Percentiles rank a stretch among this genome's conserved stretches.
phyloP scores from a whole-genome alignment of 1,284 basidiomycete genomes.

The Violaceomyces palustris region DNA sequence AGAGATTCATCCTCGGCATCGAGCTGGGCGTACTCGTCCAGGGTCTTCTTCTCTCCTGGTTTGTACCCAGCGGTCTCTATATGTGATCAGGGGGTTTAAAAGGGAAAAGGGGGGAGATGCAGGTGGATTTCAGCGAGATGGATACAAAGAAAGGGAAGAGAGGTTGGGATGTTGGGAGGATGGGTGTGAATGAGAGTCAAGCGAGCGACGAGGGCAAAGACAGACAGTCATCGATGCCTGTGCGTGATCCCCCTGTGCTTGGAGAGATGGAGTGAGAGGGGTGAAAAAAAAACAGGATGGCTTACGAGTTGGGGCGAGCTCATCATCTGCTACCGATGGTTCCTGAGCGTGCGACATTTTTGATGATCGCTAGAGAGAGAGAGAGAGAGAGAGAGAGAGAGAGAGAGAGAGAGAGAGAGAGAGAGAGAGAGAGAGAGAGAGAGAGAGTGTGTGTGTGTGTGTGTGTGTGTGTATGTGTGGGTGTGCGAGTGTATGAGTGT shows the following conservation, averaged over 20 bases:
- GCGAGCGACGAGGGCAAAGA: too few species aligned
- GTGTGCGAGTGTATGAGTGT: too few species aligned
- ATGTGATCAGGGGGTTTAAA: too few species aligned
- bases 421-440: too few species aligned
- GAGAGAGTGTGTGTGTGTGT: too few species aligned
- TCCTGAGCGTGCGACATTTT: conserved; percentile 34
- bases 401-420: too few species aligned
- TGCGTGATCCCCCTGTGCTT: too few species aligned
- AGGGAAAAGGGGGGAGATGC: neutral
- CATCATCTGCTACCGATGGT: conserved; percentile 26
- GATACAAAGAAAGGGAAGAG: neutral
- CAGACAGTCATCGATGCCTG: too few species aligned
- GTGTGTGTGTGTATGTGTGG: too few species aligned
- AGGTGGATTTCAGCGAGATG: neutral
- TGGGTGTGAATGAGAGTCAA: too few species aligned
- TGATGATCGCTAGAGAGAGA: too few species aligned
- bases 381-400: too few species aligned
- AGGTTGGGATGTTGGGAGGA: neutral
- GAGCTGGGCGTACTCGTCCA: conserved; percentile 60
- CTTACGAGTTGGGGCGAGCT: conserved; percentile 33
- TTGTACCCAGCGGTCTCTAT: conserved; percentile 52
- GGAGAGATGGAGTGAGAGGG: neutral
- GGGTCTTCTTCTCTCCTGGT: conserved; percentile 55
- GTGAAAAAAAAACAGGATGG: neutral
- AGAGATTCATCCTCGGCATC: conserved; percentile 78